Percentiles rank a stretch among this genome's conserved stretches.
Evolutionary conservation across 345 rosid genomes (phyloP).

Genomic region (Populus davidiana): DNA sequence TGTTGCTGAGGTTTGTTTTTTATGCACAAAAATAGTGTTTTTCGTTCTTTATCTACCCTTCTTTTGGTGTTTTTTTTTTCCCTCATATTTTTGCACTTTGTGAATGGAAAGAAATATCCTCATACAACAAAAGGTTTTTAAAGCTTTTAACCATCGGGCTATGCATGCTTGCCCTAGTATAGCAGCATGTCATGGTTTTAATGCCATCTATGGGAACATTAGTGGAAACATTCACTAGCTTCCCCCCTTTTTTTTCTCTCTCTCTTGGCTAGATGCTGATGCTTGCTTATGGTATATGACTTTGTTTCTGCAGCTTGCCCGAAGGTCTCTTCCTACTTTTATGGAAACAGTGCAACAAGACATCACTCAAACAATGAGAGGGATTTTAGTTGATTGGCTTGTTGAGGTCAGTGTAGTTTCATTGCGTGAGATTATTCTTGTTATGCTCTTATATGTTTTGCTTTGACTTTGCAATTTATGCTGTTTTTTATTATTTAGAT

Average conservation of each 20-base stretch:
- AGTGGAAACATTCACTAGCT: neutral
- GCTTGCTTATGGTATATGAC: conserved; percentile 12
- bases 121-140: neutral
- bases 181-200: neutral
- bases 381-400: conserved; percentile 93
- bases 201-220: conserved; percentile 2
- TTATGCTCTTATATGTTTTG: neutral
- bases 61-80: neutral
- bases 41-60: neutral
- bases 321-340: conserved; percentile 54
- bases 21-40: neutral
- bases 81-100: neutral
- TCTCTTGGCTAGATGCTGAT: conserved; percentile 1
- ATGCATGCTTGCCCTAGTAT: neutral
- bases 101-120: neutral
- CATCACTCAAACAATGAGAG: conserved; percentile 81
- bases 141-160: neutral
- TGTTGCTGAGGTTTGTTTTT: conserved; percentile 70
- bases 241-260: neutral
- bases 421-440: neutral
- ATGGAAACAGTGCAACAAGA: conserved; percentile 75
- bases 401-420: conserved; percentile 65
- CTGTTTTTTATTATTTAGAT: neutral
- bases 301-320: conserved; percentile 50
- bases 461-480: neutral